Evolutionary conservation across 768 basidiomycete species (phyloP).

Genomic region (Cystofilobasidium bisporidii): DNA sequence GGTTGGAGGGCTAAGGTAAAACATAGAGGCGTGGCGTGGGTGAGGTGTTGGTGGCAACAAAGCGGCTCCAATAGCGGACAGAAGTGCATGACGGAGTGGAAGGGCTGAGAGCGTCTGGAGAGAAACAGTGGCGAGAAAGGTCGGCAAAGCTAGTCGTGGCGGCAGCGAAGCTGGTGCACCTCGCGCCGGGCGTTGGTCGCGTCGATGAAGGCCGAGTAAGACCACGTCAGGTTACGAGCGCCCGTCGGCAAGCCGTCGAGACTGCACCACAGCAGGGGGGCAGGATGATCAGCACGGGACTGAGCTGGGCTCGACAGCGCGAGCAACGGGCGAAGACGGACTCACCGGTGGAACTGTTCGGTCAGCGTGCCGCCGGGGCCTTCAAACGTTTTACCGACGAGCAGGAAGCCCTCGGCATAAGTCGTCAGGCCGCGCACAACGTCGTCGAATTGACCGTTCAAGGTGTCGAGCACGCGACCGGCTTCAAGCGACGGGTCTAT

Average conservation of each 20-base stretch:
- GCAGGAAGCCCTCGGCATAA: conserved; percentile 19
- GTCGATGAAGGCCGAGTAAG: conserved; percentile 18
- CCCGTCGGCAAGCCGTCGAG: conserved; percentile 19
- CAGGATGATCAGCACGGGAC: not conserved
- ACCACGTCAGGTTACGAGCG: conserved; percentile 24
- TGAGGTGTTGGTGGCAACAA: too few relatives aligned
- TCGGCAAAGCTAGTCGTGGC: too few relatives aligned
- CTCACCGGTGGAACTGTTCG: conserved; percentile 24
- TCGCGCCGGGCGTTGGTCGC: conserved; percentile 7
- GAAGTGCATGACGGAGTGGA: too few relatives aligned
- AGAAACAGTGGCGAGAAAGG: too few relatives aligned
- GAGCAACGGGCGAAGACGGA: not conserved
- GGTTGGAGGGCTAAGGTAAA: too few relatives aligned
- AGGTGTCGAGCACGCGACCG: not conserved
- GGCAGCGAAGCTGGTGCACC: not conserved
- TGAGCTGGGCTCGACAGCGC: not conserved
- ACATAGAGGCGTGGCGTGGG: too few relatives aligned
- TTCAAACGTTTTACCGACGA: conserved; percentile 8
- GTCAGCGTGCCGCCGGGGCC: conserved; percentile 10
- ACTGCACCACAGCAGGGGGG: not conserved
- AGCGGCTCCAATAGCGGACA: too few relatives aligned
- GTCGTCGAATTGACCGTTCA: not conserved
- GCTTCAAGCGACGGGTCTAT: not conserved
- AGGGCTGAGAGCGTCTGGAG: too few relatives aligned
- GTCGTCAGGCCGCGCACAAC: not conserved